A percentile compares a stretch with the other conserved stretches of the same genome.
phyloP scores from a whole-genome alignment of 257 asterid species.

The Orobanche coerulescens region DNA sequence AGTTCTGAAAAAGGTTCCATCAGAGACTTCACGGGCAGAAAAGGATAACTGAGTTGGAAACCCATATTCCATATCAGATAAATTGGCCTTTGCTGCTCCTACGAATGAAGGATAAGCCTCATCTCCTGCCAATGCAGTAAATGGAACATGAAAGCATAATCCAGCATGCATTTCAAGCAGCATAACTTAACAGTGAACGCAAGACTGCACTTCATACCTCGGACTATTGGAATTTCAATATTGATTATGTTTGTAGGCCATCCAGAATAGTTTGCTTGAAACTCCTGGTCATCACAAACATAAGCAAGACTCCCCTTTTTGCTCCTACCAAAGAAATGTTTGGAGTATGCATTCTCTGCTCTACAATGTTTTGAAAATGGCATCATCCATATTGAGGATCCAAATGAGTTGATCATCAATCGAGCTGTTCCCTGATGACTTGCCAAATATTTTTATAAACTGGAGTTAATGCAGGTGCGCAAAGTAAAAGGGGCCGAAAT shows the following conservation, averaged over 20 bases:
- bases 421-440: conserved; percentile 99
- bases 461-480: conserved; percentile 30
- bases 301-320: conserved; percentile 51
- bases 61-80: conserved; percentile 65
- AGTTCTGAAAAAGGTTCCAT: conserved; percentile 80
- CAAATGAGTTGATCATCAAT: conserved; percentile 92
- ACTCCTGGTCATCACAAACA: conserved; percentile 66
- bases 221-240: conserved; percentile 71
- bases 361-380: conserved; percentile 90
- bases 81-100: conserved; percentile 46
- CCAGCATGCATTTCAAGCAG: conserved; percentile 18
- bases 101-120: conserved; percentile 75
- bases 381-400: conserved; percentile 90
- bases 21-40: conserved; percentile 95
- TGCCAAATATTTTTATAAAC: conserved; percentile 42
- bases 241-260: conserved; percentile 95
- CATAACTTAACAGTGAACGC: conserved; percentile 17
- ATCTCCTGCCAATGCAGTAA: conserved; percentile 42
- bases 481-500: conserved; percentile 20
- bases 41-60: conserved; percentile 82
- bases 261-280: conserved; percentile 71
- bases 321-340: conserved; percentile 60
- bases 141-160: conserved; percentile 25
- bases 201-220: conserved; percentile 43
- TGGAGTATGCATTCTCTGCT: conserved; percentile 61